A percentile compares a stretch with the other conserved stretches of the same genome.
Conservation (phyloP, 345 rosid genomes). For the Gossypium longicalyx region DNA sequence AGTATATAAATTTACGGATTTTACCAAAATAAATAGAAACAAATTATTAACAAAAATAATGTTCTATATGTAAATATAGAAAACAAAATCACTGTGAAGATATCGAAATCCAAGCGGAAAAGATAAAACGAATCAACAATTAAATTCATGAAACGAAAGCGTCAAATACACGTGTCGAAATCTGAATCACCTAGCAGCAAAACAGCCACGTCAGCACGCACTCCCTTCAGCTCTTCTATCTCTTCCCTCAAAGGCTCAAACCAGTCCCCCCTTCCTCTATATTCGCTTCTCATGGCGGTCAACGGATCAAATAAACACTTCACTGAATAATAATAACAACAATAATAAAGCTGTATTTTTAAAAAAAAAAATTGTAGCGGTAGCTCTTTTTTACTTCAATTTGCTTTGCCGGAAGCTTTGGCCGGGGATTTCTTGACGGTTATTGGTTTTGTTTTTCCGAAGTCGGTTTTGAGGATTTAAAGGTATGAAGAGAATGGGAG, state of each 20-base stretch:
- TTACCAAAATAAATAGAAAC: too few relatives aligned
- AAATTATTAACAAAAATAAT: too few relatives aligned
- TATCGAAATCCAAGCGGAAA: too few relatives aligned
- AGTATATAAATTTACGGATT: too few relatives aligned
- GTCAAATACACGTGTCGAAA: conserved; percentile 39
- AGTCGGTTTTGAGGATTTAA: conserved; percentile 19
- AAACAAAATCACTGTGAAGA: too few relatives aligned
- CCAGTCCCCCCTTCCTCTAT: conserved; percentile 16
- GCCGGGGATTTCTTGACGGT: neutral
- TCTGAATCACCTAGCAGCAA: conserved; percentile 17
- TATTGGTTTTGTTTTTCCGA: conserved; percentile 18
- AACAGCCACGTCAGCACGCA: conserved; percentile 41
- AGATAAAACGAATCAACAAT: neutral
- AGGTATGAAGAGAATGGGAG: conserved; percentile 38
- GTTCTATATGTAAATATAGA: too few relatives aligned
- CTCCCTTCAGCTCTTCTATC: neutral
- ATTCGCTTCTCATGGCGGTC: conserved; percentile 42
- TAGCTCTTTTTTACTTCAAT: neutral
- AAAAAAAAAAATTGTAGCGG: neutral
- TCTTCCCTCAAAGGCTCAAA: conserved; percentile 2
- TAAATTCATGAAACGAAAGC: neutral
- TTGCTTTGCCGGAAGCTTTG: neutral
- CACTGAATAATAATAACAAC: neutral
- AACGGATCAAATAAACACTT: conserved; percentile 34
- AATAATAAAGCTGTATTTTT: conserved; percentile 5